Evolutionary conservation across 495 filamentous ascomycete species (phyloP), one percentile per base, ranked within the genome.

Genomic region (Aspergillus sparsus): DNA sequence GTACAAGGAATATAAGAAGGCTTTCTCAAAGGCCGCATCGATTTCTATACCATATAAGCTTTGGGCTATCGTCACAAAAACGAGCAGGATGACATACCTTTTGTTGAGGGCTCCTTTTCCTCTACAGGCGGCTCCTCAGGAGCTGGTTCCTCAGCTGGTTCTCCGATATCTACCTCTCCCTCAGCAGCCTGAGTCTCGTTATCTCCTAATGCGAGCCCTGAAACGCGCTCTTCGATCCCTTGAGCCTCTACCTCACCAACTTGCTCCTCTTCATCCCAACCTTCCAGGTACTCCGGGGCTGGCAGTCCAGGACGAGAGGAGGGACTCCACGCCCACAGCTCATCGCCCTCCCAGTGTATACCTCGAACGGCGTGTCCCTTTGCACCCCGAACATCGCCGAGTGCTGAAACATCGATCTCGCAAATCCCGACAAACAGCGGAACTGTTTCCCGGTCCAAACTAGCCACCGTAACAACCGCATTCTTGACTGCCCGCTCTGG

Each of bases 281-380:
- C 79, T 51, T 78, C 61, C 11, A 85, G 49, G 15, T 78, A 75
- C 42, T 83, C 81, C 0, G 83, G 83, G 39, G 82, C 68, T 16
- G 69, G 66, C 9, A 75, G 72, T 12, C 84, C 85, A 21, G 82
- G 76, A 32, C 77, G 81, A 31, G 83, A 84, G 18, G 71, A 76
- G 32, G 81, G 69, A 63, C 82, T 85, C 84, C 84, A 87, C 1
- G 80, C 80, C 83, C 87, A 90, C 42, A 89, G 63, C 72, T 91
- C 88, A 79, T 91, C 88, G 0, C 88, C 88, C 59, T 83, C 80
- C 88, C 88, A 91, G 67, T 91, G 88, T 37, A 88, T 68, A 13
- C 82, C 83, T 50, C 82, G 74, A 21, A 91, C 88, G 7, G 88
- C 88, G 67, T 84, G 83, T 2, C 88, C 88, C 70, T 87, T 89